Conservation (phyloP, 495 filamentous ascomycete genomes). For the Pyronema omphalodes region DNA sequence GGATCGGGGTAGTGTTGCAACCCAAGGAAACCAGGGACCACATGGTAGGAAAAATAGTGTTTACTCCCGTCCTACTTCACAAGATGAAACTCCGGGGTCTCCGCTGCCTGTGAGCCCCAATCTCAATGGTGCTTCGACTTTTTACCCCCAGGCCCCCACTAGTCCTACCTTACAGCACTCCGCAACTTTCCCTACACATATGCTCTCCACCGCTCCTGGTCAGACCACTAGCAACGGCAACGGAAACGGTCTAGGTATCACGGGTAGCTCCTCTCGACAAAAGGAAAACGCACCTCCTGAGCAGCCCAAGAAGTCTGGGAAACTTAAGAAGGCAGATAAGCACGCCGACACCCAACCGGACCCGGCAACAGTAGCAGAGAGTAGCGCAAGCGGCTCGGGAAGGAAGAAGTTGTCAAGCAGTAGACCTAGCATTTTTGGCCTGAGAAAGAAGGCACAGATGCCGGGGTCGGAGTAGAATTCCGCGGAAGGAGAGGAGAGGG, state of each 20-base stretch:
- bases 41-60: not conserved
- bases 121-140: not conserved
- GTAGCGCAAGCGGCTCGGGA: constrained; percentile 3
- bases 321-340: constrained; percentile 12
- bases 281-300: constrained; percentile 4
- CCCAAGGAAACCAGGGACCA: constrained; percentile 1
- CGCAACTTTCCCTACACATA: not conserved
- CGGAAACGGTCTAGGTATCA: constrained; percentile 43
- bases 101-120: not conserved
- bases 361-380: not conserved
- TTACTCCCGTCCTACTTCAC: not conserved
- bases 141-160: not conserved
- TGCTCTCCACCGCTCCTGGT: not conserved
- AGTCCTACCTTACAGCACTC: not conserved
- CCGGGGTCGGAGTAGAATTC: too few species aligned
- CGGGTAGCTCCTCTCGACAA: not conserved
- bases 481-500: too few species aligned
- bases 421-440: constrained; percentile 19
- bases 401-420: constrained; percentile 12
- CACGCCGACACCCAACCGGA: constrained; percentile 7
- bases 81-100: not conserved
- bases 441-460: constrained; percentile 7
- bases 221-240: constrained; percentile 8
- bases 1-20: not conserved
- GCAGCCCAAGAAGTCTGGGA: constrained; percentile 1